Base-by-base conservation (phyloP, 2,329 filamentous ascomycete genomes). In the Coniochaeta pulveracea region DNA sequence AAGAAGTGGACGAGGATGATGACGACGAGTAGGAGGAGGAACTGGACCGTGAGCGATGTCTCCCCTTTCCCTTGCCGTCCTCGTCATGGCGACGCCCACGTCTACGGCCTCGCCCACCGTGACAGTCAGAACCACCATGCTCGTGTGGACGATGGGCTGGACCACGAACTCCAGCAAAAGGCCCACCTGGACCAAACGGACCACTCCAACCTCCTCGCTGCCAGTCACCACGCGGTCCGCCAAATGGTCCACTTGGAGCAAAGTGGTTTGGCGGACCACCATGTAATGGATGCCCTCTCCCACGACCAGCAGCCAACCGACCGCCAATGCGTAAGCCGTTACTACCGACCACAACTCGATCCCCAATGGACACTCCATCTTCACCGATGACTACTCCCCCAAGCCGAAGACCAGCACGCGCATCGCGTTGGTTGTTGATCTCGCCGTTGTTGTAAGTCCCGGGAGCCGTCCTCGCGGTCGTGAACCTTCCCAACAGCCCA, bases 291-390 rank as follows among this genome's bases (percentile, higher is more conserved):
- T 19, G n/a, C n/a, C n/a, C n/a, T n/a, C n/a, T n/a, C n/a, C n/a
- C n/a, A n/a, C n/a, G n/a, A n/a, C n/a, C 50, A 39, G 66, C 59
- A 22, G 62, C 55, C 2, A 61, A 49, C 15, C 68, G 38, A 6
- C 52, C 56, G 16, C 64, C 61, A 37, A 71, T 58, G 14, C 62
- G 55, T 35, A 72, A 43, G 9, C 67, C 60, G 35, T 58, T 57
- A 34, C 51, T 47, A 40, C 67, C 61, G 4, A 58, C 61, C 26
- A 63, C 55, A 33, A 69, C 55, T 3, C 40, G 50, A 23, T 59
- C 53, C 5, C 61, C 65, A 37, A 60, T 57, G 4, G 56, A 54
- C 17, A 68, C 49, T 11, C 58, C 51, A 19, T 66, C 57, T n/a
- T 53, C 49, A 23, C 62, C 59, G 10, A 70, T 44, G 5, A 51